Base-by-base conservation (phyloP, 805 yeast species). In the Saturnispora sanitii region DNA sequence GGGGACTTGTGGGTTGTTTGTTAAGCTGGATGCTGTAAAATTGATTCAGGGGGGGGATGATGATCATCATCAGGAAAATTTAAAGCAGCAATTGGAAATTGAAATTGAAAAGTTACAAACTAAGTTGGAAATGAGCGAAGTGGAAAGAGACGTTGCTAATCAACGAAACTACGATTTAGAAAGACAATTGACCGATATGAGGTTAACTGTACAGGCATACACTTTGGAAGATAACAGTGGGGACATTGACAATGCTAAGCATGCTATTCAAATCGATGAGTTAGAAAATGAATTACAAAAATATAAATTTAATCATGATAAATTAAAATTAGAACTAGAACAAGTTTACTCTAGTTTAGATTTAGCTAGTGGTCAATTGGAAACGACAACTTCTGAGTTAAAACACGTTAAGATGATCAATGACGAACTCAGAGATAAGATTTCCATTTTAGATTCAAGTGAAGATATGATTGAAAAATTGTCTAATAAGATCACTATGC, bases 1-100 rank as follows among this genome's bases (percentile, higher is more conserved):
- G 47, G 9, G 65, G 61, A 39, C 49, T 51, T 3, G 58, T 60
- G 50, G 81, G 80, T 56, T 75, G 1, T 76, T 75, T 54, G 76
- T 71, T 4, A 55, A 71, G 13, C 13, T 11, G 15, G 6, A 7
- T 13, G 25, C 35, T 12, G 35, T 32, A 4, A 20, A 6, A 11
- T 7, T 32, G 4, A 4, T 32, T 11, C 33, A 29, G 33, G 18
- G 6, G 13, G 29, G 21, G 6, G 11, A 23, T 4, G 21, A 34
- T 25, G 28, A 17, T 17, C 4, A 35, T 23, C 17, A 26, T 18
- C n/a, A 26, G 9, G 11, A 21, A 7, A 25, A 12, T 11, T 9
- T n/a, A 4, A 9, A 26, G 3, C 9, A 13, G 9, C 18, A 25
- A 15, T 12, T 20, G n/a, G 7, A 13, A 11, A 18, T 28, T 11